Base-by-base conservation (phyloP, 2,329 filamentous ascomycete species). In the Sclerotinia sclerotiorum region DNA sequence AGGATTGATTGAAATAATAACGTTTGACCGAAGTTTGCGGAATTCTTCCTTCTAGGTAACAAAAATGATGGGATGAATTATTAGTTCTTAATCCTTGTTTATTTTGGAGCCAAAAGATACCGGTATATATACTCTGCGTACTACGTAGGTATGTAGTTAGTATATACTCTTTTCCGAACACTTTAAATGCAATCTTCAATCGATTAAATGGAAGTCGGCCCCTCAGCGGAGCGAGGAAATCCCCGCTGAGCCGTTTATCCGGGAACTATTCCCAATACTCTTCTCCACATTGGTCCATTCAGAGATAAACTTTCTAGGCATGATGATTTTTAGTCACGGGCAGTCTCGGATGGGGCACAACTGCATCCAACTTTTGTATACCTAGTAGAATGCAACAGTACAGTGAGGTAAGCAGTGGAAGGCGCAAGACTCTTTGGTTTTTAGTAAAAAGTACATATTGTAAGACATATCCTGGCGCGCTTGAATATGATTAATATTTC, bases 161-260 rank as follows among this genome's bases (percentile, higher is more conserved):
- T 42, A 42, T 17, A 42, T 17, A 17, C 13, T 42, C 39, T 17
- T 17, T 42, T 42, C 39, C 39, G 13, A 42, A 42, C 6, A 17
- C 29, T 35, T 13, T 55, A 21, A 29, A 55, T 35, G 1, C 39
- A n/a, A 32, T 13, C 13, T 39, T 8, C 11, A 55, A 13, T 21
- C 19, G 2, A 11, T 10, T 3, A 15, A 55, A 56, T n/a, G 51
- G 21, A 8, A 56, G n/a, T 35, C 54, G 29, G 19, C 54, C 39
- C 39, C 39, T 39, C 39, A 42, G 35, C 54, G 54, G 29, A 56
- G 8, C 39, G 32, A 57, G 32, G 21, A 35, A 35, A 57, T 24
- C 21, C 35, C 6, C 39, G 56, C 56, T 42, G 24, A 60, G 56
- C 39, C 56, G 56, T 46, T 60, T 60, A 60, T 46, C 56, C 56